Conservation (phyloP, 2,329 filamentous ascomycete genomes). For the Verticillium zaregamsianum region DNA sequence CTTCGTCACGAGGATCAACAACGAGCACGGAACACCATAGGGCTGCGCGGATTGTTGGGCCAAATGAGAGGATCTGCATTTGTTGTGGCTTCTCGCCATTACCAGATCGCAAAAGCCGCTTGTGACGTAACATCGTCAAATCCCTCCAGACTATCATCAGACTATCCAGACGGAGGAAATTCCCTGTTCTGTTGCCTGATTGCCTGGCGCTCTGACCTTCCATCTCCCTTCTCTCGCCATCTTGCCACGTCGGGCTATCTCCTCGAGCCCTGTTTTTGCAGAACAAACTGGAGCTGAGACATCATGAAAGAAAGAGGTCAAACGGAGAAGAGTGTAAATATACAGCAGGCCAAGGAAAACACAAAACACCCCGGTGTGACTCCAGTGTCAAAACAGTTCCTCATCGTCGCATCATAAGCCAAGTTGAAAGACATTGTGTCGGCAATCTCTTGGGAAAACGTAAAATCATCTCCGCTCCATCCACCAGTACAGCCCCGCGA, state of each 20-base stretch:
- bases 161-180: neutral
- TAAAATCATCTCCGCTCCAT: neutral
- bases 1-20: too few species aligned
- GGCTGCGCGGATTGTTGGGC: neutral
- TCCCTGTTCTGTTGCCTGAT: neutral
- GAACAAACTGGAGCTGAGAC: slow-evolving; percentile 2
- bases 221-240: neutral
- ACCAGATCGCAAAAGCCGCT: neutral
- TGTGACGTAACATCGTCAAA: neutral
- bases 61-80: neutral
- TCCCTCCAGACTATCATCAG: neutral
- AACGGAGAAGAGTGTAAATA: slow-evolving; percentile 1
- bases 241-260: neutral
- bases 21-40: too few species aligned
- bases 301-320: neutral
- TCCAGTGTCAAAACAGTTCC: neutral
- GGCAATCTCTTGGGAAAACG: neutral
- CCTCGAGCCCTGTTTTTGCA: neutral
- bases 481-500: neutral
- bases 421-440: neutral
- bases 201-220: neutral
- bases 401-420: neutral
- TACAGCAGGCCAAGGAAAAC: neutral
- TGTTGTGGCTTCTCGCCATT: neutral
- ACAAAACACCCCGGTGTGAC: neutral